Evolutionary conservation across 1,284 basidiomycete species (phyloP), one percentile per base, ranked within the genome.

Genomic region (Termitomyces sp.): DNA sequence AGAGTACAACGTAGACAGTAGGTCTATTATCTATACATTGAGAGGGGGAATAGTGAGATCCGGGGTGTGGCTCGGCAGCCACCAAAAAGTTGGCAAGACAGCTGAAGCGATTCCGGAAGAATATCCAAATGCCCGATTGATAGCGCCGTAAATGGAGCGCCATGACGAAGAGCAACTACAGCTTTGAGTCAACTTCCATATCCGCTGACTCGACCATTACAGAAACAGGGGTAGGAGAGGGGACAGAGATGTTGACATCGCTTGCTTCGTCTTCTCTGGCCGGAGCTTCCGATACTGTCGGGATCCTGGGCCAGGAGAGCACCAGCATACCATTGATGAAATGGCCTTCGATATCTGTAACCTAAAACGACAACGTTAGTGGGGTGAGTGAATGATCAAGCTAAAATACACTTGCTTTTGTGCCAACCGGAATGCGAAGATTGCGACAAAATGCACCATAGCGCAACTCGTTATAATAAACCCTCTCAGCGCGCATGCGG

Each of bases 371-470:
- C 60, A 60, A 51, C 46, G 57, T 41, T 60, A 7, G 61, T 55
- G 52, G 55, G 34, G 56, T 38, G 49, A 51, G 61, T 60, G 34
- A 34, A 55, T 50, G 48, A 31, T 41, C 39, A 35, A 47, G 28
- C 19, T 16, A 34, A 19, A 18, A 47, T 28, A 49, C 54, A 66
- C 72, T 64, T 60, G 79, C 81, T 65, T 77, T 71, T n/a, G 73
- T 70, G 21, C 77, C 78, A 1, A 58, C 46, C 14, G 80, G 78
- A 6, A 83, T 62, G 33, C 61, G 65, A 10, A 83, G 64, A 3
- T 66, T 66, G 30, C 80, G 73, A 19, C 69, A 69, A 57, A 81
- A 82, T 47, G 65, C 65, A 5, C 81, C 81, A 57, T 78, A 82
- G 35, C 78, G 74, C 49, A 83, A 62, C 58, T 83, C 80, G 13